Base-by-base conservation (phyloP, 306 rosid genomes). In the Cyamopsis tetragonoloba region DNA sequence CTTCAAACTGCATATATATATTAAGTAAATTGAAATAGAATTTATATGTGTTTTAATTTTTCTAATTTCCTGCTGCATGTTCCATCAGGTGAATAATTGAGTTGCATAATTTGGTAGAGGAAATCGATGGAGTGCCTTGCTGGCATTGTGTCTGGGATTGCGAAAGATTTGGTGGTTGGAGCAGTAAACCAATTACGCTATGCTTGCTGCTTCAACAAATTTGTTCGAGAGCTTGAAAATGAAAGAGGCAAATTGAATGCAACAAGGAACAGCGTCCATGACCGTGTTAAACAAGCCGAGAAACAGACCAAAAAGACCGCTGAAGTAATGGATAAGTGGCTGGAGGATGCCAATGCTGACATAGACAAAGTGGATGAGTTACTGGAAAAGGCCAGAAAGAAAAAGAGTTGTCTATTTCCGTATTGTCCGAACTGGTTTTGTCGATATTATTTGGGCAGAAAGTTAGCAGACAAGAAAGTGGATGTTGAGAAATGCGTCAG, bases 371-470 rank as follows among this genome's bases (percentile, higher is more conserved):
- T 27, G 23, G 26, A 26, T 1, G 0, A 27, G 4, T n/a, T 72
- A 15, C 63, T 61, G 0, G 22, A 7, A 37, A 12, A 26, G 22
- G 54, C 57, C 2, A 38, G 39, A 4, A 12, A 12, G 2, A 50
- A 7, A 35, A 49, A 48, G 46, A 72, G 5, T 26, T 57, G 7
- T 2, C 53, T n/a, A n/a, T n/a, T n/a, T n/a, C n/a, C n/a, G n/a
- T n/a, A 2, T 4, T 65, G 59, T 32, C 69, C 54, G 1, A 46
- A 71, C 34, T 71, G 68, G 76, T 2, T 46, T 32, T 59, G 68
- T 49, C 39, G 34, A 49, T 50, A 17, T 28, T 46, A 3, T 12
- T 6, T 50, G 5, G 55, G 44, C 7, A 72, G 50, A 37, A 54
- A 62, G 22, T 7, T 72, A 6, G 53, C 54, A 50, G 18, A 7